Evolutionary conservation across 139 green algal species (phyloP), one percentile per base, ranked within the genome.

Genomic region (Chlamydomonas schloesseri): DNA sequence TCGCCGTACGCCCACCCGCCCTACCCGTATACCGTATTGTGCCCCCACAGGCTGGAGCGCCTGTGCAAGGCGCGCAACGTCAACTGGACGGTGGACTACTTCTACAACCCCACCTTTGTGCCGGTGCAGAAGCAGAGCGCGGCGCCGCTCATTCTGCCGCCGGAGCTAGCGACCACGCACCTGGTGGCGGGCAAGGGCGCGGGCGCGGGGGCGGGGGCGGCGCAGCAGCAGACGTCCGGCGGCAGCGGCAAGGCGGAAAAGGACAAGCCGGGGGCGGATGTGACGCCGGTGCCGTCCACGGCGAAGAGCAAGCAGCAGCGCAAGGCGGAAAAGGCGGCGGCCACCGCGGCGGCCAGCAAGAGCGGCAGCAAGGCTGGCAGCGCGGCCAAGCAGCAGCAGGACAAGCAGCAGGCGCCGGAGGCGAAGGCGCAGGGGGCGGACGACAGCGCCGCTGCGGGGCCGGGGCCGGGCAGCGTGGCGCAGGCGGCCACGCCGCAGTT

Each of bases 21-120:
- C 42, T 50, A 8, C 42, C 5, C 5, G 42, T 50, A 50, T 13
- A 50, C 42, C 42, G 42, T 8, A 8, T 50, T 50, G 42, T 50
- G 42, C 8, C 42, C n/a, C 55, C 15, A 50, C 86, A 93, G 88
- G 82, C 70, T 94, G 73, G 74, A 94, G 89, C 73, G 88, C 72
- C 28, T 94, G 46, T 94, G 91, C 86, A 76, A 81, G 76, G 37
- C 86, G 62, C 82, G 83, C 20, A 86, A 78, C 82, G 84, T 91
- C 36, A 83, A 85, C n/a, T 93, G 90, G 90, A 84, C 34, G 18
- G 46, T 84, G 2, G 50, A 57, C 29, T 68, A 90, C 31, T 90
- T 84, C 34, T 73, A 76, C 46, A 50, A 50, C 42, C 42, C 42
- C 42, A 50, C 42, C 42, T 50, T 50, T 8, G 42, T 50, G 42